phyloP scores from a whole-genome alignment of 2,329 filamentous ascomycete genomes.

The Penicillium sumatraense region DNA sequence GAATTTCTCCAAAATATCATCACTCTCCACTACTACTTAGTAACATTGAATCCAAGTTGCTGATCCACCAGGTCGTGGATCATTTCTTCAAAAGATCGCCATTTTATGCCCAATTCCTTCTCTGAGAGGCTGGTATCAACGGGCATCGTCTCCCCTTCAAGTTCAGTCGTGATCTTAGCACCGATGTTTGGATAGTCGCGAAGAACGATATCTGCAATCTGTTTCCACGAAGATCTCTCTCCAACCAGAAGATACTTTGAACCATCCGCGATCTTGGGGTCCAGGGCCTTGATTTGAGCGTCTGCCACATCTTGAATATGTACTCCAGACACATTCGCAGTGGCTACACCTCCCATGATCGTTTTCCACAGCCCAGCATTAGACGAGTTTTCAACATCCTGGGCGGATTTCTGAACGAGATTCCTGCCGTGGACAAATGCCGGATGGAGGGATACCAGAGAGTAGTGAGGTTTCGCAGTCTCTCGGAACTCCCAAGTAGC shows the following conservation, averaged over 20 bases:
- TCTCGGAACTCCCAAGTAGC: conserved; percentile 26
- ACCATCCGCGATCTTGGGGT: conserved; percentile 20
- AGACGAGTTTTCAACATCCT: conserved; percentile 11
- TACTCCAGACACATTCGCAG: conserved; percentile 12
- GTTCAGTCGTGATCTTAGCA: conserved; percentile 10
- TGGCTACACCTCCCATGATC: conserved; percentile 18
- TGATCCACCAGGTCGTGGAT: conserved; percentile 25
- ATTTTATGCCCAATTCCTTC: conserved; percentile 27
- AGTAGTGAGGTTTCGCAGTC: conserved; percentile 20
- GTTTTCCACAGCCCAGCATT: conserved; percentile 20
- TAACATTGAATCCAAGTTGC: neutral
- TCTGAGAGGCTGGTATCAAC: conserved; percentile 24
- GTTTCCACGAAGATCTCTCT: no score
- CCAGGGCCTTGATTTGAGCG: conserved; percentile 29
- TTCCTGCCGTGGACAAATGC: conserved; percentile 28
- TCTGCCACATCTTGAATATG: conserved; percentile 33
- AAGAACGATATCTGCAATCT: conserved; percentile 14
- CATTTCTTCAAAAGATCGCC: conserved; percentile 25
- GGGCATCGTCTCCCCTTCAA: neutral
- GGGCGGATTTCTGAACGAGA: conserved; percentile 22
- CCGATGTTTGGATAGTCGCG: conserved; percentile 20
- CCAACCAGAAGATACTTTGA: conserved; percentile 26
- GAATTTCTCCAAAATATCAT: neutral
- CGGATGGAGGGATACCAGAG: conserved; percentile 29
- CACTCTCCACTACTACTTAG: neutral